phyloP scores from a whole-genome alignment of 2,329 filamentous ascomycete genomes.

The Trichoderma asperellum region DNA sequence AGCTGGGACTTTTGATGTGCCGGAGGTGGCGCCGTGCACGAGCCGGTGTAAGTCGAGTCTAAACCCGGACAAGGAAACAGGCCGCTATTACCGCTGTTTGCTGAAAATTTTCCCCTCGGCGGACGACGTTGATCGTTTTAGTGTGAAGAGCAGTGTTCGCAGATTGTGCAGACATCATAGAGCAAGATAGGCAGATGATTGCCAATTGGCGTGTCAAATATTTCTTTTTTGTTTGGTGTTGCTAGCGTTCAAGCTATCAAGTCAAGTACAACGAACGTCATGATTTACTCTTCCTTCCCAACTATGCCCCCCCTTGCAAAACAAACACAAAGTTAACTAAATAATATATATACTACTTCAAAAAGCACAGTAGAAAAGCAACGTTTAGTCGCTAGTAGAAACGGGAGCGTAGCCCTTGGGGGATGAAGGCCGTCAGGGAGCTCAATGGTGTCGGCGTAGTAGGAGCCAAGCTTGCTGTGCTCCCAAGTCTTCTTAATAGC shows the following conservation, averaged over 20 bases:
- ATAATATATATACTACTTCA: background rate
- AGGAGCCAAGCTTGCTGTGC: constrained; percentile 45
- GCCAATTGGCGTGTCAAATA: background rate
- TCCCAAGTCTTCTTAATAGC: constrained; percentile 46
- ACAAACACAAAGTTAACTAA: background rate
- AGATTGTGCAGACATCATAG: background rate
- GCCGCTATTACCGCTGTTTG: constrained; percentile 5
- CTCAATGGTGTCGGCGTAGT: constrained; percentile 48
- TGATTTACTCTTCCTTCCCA: background rate
- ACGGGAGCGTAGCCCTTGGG: constrained; percentile 45
- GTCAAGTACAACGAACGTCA: background rate
- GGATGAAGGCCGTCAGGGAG: constrained; percentile 49
- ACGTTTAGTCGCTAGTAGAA: constrained; percentile 28
- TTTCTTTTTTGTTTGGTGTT: too few species aligned
- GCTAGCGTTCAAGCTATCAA: background rate
- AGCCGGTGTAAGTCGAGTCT: background rate
- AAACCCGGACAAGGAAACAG: background rate
- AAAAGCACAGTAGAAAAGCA: background rate
- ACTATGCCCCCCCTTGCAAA: background rate
- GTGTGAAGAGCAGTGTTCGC: background rate
- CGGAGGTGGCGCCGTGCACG: constrained; percentile 11
- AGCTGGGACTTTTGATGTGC: constrained; percentile 26
- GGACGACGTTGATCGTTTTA: background rate
- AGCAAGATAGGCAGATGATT: background rate
- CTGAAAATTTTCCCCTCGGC: background rate